phyloP scores from a whole-genome alignment of 225 moss, liverwort and hornwort species.

The Pseudoscleropodium purum region DNA sequence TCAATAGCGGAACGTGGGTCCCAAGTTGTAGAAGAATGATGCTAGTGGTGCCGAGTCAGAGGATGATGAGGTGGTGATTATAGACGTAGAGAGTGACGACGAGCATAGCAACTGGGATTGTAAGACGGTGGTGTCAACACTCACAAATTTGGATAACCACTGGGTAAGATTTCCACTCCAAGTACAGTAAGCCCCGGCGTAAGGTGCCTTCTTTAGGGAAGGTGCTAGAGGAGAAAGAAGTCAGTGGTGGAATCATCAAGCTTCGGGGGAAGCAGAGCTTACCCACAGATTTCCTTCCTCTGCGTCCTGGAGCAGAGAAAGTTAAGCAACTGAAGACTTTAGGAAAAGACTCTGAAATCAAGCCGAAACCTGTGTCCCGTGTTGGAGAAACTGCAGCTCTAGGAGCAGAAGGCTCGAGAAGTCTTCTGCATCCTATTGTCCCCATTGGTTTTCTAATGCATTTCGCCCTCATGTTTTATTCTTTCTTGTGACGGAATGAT shows the following conservation, averaged over 20 bases:
- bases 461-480: too few relatives aligned
- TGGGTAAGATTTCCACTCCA: conserved; percentile 62
- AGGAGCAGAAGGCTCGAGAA: conserved; percentile 67
- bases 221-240: conserved; percentile 32
- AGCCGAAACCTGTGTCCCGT: conserved; percentile 27
- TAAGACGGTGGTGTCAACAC: conserved; percentile 69
- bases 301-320: conserved; percentile 26
- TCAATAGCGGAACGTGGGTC: not conserved
- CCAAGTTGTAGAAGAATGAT: not conserved
- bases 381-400: conserved; percentile 54
- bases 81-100: conserved; percentile 57
- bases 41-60: conserved; percentile 27
- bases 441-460: not conserved
- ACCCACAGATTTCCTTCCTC: conserved; percentile 66
- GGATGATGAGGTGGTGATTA: conserved; percentile 47
- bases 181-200: conserved; percentile 28
- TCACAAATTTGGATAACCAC: conserved; percentile 87
- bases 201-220: conserved; percentile 44
- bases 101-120: conserved; percentile 80
- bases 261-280: conserved; percentile 62
- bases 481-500: not conserved
- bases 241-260: conserved; percentile 41
- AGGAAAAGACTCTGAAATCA: not conserved
- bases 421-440: conserved; percentile 2
- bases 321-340: conserved; percentile 20